Conservation (phyloP, 805 yeast species). For the Lipomyces kockii region DNA sequence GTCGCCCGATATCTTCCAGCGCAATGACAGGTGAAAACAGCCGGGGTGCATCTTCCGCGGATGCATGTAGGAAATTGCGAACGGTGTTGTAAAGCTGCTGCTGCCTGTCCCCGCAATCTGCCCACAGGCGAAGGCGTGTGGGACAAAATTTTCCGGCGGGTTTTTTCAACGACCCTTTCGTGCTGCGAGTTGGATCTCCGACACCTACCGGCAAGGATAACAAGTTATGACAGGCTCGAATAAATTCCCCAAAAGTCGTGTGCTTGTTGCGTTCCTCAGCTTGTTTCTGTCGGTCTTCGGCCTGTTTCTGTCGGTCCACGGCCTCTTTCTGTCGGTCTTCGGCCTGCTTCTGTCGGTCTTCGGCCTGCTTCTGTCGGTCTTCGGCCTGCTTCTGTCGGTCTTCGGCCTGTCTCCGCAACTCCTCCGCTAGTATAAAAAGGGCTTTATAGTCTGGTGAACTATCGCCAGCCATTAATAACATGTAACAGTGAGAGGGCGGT, state of each 20-base stretch:
- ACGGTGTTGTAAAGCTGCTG: slow-evolving; percentile 1
- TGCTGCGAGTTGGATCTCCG: not conserved
- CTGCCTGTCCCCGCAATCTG: not conserved
- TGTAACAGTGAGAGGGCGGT: not conserved
- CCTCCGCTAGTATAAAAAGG: not conserved
- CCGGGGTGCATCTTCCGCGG: not conserved
- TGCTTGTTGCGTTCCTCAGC: not conserved
- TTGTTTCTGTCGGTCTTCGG: not conserved
- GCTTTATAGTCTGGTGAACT: not conserved
- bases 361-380: no score
- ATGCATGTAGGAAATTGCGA: not conserved
- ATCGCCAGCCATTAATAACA: not conserved
- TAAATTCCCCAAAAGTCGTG: not conserved
- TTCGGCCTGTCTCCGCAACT: not conserved
- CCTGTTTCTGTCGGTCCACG: no score
- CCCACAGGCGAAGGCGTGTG: not conserved
- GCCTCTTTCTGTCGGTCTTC: no score
- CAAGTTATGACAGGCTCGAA: not conserved
- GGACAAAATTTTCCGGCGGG: not conserved
- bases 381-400: no score
- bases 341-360: no score
- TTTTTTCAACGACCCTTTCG: not conserved
- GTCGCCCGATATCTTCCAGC: not conserved
- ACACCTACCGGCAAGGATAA: not conserved
- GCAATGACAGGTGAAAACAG: not conserved